Evolutionary conservation across 495 filamentous ascomycete genomes (phyloP).

Genomic region (Pyrenula massariospora): DNA sequence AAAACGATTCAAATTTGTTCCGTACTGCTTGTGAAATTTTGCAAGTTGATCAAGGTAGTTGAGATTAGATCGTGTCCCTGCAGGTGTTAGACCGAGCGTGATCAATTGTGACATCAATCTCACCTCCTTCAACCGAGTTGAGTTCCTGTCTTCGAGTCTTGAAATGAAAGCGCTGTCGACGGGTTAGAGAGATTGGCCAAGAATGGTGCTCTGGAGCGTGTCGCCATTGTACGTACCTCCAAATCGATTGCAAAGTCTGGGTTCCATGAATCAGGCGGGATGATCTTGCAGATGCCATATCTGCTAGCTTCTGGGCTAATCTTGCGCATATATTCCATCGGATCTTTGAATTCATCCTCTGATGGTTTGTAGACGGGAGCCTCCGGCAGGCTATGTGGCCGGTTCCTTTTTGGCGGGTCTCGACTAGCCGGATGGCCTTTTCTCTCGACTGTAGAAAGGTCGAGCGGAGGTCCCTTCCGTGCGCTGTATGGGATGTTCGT

Average conservation of each 20-base stretch:
- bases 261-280: slow-evolving; percentile 89
- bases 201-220: neutral
- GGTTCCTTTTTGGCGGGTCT: slow-evolving; percentile 62
- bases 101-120: slow-evolving; percentile 30
- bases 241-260: slow-evolving; percentile 94
- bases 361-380: slow-evolving; percentile 88
- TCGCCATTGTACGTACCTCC: slow-evolving; percentile 50
- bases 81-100: slow-evolving; percentile 23
- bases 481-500: slow-evolving; percentile 54
- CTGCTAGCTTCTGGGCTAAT: slow-evolving; percentile 73
- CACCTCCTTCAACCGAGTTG: slow-evolving; percentile 97
- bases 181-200: neutral
- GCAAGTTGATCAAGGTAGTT: slow-evolving; percentile 91
- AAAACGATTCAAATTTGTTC: slow-evolving; percentile 83
- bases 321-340: slow-evolving; percentile 81
- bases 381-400: slow-evolving; percentile 76
- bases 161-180: slow-evolving; percentile 80
- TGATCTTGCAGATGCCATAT: slow-evolving; percentile 89
- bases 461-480: slow-evolving; percentile 60
- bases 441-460: slow-evolving; percentile 83
- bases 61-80: slow-evolving; percentile 87
- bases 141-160: slow-evolving; percentile 92
- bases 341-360: slow-evolving; percentile 88
- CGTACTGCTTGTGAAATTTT: slow-evolving; percentile 96
- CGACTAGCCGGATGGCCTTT: slow-evolving; percentile 65